A percentile compares a stretch with the other conserved stretches of the same genome.
Evolutionary conservation across 345 rosid species (phyloP).

Genomic region (Pelargonium nanum): DNA sequence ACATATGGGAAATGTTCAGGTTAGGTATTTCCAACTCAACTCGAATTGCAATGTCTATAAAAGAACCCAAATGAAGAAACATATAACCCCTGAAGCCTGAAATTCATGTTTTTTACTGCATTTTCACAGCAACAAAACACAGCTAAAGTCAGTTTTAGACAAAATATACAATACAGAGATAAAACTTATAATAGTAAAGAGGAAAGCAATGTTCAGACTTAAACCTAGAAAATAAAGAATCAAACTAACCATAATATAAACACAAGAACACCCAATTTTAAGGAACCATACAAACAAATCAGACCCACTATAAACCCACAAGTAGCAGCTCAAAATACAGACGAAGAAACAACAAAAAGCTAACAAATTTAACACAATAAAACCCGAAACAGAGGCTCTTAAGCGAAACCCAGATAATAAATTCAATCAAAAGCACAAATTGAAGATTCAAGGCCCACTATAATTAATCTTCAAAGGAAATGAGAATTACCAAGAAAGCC

Average conservation of each 20-base stretch:
- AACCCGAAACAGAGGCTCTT: not conserved
- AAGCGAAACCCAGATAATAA: not conserved
- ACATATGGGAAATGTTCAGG: no score
- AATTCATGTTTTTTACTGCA: constrained; percentile 1
- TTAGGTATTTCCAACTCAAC: no score
- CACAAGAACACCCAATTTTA: not conserved
- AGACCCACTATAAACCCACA: not conserved
- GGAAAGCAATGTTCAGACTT: no score
- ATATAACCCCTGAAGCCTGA: not conserved
- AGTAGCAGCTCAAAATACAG: not conserved
- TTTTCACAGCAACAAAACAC: constrained; percentile 11
- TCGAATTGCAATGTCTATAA: no score
- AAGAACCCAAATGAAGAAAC: no score
- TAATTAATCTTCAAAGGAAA: not conserved
- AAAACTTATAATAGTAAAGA: no score
- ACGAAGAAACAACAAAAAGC: not conserved
- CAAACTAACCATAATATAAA: no score
- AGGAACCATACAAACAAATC: not conserved
- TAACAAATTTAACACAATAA: not conserved
- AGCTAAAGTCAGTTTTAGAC: no score
- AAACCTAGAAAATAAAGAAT: no score
- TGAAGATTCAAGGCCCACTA: not conserved
- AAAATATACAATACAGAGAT: not conserved
- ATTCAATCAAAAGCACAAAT: not conserved
- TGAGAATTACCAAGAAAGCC: constrained; percentile 38